Conservation (phyloP, 257 asterid species). For the Misopates orontium region DNA sequence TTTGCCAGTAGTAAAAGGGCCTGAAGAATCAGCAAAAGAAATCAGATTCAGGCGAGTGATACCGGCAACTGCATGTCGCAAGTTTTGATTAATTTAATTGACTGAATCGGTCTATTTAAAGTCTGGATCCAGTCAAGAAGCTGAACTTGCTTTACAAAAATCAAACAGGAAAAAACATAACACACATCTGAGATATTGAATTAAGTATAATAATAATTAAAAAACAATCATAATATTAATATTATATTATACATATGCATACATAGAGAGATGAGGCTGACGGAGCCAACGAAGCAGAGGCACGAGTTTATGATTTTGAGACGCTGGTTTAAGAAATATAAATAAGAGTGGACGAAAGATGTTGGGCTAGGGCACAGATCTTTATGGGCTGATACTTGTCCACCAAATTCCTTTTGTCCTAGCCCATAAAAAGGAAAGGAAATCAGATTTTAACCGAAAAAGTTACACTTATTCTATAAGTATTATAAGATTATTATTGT, state of each 20-base stretch:
- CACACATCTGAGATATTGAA: too few relatives aligned
- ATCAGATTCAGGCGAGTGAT: slow-evolving; percentile 58
- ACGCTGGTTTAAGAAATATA: background rate
- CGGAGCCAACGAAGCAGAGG: background rate
- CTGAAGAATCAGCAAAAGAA: slow-evolving; percentile 35
- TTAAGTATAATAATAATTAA: too few relatives aligned
- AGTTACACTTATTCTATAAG: too few relatives aligned
- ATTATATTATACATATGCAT: background rate
- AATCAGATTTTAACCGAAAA: too few relatives aligned
- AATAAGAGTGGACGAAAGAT: background rate
- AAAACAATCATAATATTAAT: too few relatives aligned
- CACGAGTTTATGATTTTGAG: background rate
- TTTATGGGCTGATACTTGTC: background rate
- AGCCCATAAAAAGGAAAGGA: too few relatives aligned
- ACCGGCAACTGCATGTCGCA: slow-evolving; percentile 53
- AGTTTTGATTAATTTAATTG: slow-evolving; percentile 40
- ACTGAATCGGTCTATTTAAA: slow-evolving; percentile 36
- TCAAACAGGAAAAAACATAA: background rate
- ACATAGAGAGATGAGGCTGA: background rate
- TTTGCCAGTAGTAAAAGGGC: slow-evolving; percentile 50
- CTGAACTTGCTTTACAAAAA: slow-evolving; percentile 48
- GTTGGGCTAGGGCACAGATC: slow-evolving; percentile 8
- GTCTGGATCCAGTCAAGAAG: slow-evolving; percentile 59
- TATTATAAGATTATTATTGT: too few relatives aligned
- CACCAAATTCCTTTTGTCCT: too few relatives aligned